Base-by-base conservation (phyloP, 1,284 basidiomycete genomes). In the Spongiforma sp. region DNA sequence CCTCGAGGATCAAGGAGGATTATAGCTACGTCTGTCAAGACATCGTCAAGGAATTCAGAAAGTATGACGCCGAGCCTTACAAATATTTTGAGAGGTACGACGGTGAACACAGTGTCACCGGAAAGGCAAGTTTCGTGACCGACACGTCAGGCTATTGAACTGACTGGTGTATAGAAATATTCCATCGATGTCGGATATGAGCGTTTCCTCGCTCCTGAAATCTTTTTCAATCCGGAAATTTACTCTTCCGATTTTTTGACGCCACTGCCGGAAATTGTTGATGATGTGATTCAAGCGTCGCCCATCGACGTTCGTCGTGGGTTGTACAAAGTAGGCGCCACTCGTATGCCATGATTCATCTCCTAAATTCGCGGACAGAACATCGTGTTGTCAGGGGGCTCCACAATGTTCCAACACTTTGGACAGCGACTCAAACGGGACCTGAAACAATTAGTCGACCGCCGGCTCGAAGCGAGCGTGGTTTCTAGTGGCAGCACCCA, bases 221-320 rank as follows among this genome's bases (percentile, higher is more conserved):
- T 99, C 77, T 99, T 99, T 84, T 99, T 99, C 87, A 99, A 99
- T 81, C 98, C 98, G 15, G 98, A 99, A 78, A 98, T 99, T 72
- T 95, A 93, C 78, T 97, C 94, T 1, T 98, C 95, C 55, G 98
- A 99, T 80, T 99, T 99, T 86, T 81, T 99, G 66, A 99, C 97
- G 3, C 98, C 98, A 6, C 86, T 99, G 5, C 96, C 98, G 1
- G 91, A 98, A 68, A 95, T 99, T 50, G 98, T 99, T 62, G 98
- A 99, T 74, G 89, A 89, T 62, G 97, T 98, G 65, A 99, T 99
- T 70, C 95, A 98, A 78, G 88, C 94, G 64, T 96, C 94, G 12
- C 98, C 98, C 17, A 99, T 98, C 65, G 96, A 98, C 78, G 95
- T 97, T 55, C 88, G 96, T 68, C 87, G 96, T 67, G 96, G 96